Evolutionary conservation across 129 eudicot genomes (phyloP).

Genomic region (Helianthus tuberosus): DNA sequence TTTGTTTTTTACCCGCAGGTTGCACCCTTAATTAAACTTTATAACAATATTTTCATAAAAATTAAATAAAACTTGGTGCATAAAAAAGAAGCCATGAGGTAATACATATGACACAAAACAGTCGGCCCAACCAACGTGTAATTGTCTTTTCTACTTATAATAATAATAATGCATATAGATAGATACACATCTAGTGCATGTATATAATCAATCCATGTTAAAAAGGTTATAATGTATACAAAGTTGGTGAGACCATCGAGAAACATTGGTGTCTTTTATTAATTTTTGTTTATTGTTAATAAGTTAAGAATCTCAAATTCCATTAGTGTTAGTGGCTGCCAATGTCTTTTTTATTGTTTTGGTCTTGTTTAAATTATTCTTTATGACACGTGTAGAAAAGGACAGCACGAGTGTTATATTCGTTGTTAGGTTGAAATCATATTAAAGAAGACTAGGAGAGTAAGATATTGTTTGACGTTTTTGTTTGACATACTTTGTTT

Average conservation of each 20-base stretch:
- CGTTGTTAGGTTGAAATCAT: background rate
- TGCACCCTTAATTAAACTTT: slow-evolving; percentile 11
- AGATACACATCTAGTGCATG: background rate
- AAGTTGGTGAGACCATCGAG: slow-evolving; percentile 36
- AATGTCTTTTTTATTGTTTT: slow-evolving; percentile 3
- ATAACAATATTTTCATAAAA: background rate
- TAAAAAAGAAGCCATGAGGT: background rate
- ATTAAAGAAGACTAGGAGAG: background rate
- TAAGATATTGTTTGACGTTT: no score
- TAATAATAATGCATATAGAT: background rate
- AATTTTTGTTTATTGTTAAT: slow-evolving; percentile 13
- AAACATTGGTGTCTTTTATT: slow-evolving; percentile 34
- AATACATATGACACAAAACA: slow-evolving; percentile 1
- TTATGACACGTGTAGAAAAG: slow-evolving; percentile 22
- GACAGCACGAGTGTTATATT: slow-evolving; percentile 7
- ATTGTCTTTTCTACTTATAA: slow-evolving; percentile 2
- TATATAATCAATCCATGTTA: slow-evolving; percentile 26
- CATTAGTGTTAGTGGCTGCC: slow-evolving; percentile 30
- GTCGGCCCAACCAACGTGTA: background rate
- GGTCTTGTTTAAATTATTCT: slow-evolving; percentile 15
- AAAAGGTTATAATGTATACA: slow-evolving; percentile 7
- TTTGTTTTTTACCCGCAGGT: background rate
- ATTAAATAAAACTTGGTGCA: background rate
- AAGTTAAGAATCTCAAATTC: slow-evolving; percentile 32
- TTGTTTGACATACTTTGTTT: no score